Evolutionary conservation across 495 filamentous ascomycete genomes (phyloP), one percentile per base, ranked within the genome.

Genomic region (Daldinia childiae): DNA sequence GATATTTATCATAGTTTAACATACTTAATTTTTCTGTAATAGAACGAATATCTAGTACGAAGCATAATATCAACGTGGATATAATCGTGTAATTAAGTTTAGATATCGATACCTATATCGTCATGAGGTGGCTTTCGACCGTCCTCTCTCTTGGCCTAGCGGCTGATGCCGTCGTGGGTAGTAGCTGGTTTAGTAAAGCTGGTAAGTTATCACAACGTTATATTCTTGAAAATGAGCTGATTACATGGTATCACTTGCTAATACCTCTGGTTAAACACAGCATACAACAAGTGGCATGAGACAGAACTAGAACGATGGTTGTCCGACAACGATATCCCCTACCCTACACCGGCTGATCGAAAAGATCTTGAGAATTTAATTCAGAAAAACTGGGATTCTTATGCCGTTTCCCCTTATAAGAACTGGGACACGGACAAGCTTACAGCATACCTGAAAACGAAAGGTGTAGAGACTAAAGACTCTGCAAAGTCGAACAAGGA

Each of bases 281-380:
- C 90, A 6, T 99, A 98, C 87, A 97, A 98, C 83, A 98, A 95
- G 78, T 99, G 95, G 95, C 95, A 98, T 78, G 90, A 98, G 83
- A 97, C 93, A 6, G 95, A 99, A 84, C 87, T 99, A 11, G 95
- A 99, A 84, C 87, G 95, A 74, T 99, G 95, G 95, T 90, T 99
- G 64, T 92, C 92, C 26, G 95, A 99, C 74, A 89, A 99, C 81
- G 87, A 96, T 79, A 87, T 99, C 63, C 93, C 94, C 7, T 93
- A 94, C 74, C 91, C 93, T 27, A 89, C 87, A 5, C 90, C 92
- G 15, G 90, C 93, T n/a, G 93, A 95, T 76, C 92, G 93, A 74
- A 93, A 91, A 68, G 90, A 94, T 59, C 90, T 97, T 8, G 91
- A 95, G 78, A 90, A 88, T 70, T 81, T 93, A 14, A 90, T 99